Evolutionary conservation across 768 basidiomycete genomes (phyloP), one percentile per base, ranked within the genome.

Genomic region (Favolaschia claudopus): DNA sequence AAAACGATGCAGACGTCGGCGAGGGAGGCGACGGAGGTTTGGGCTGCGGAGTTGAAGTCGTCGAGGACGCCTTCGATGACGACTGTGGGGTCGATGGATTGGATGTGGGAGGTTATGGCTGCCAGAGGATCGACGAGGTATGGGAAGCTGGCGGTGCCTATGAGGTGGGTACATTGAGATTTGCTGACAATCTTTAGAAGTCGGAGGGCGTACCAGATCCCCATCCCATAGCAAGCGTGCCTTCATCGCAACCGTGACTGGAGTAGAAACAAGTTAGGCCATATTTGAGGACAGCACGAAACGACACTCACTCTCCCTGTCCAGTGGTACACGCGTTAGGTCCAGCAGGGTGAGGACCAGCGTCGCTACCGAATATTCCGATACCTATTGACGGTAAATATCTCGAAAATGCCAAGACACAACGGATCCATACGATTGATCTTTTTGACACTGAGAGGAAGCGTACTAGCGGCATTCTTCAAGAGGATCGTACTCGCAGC

Each of bases 401-500:
- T 13, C 15, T 20, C 8, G n/a, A 34, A 17, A 52, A 40, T 29
- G 44, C 12, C 19, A 28, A 49, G 22, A 46, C 28, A 25, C 24
- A 27, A 42, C 47, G n/a, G n/a, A n/a, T n/a, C n/a, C n/a, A 36
- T 31, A 6, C 77, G 73, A 66, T 75, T 76, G 2, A 82, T 79
- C 40, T 75, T 69, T 44, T 78, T 73, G 55, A 47, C 60, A 3
- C 24, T 46, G 19, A 86, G 62, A 50, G 89, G 78, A 44, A 86
- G 69, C 9, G 73, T 72, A 45, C 72, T 72, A 37, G 78, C 76
- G 7, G 64, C 69, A 66, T 89, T 89, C 71, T 89, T 91, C 39
- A 91, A 74, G 27, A 89, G 75, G 19, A 89, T 82, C 0, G 84
- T 86, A 5, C 84, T 85, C 0, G 87, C 84, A 5, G 84, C 84